These are phyloP conservation scores for Hsuehochloa calcarea DNA, from an alignment of 176 grass and related monocot genomes.

Conservation along the genomic window DNA sequence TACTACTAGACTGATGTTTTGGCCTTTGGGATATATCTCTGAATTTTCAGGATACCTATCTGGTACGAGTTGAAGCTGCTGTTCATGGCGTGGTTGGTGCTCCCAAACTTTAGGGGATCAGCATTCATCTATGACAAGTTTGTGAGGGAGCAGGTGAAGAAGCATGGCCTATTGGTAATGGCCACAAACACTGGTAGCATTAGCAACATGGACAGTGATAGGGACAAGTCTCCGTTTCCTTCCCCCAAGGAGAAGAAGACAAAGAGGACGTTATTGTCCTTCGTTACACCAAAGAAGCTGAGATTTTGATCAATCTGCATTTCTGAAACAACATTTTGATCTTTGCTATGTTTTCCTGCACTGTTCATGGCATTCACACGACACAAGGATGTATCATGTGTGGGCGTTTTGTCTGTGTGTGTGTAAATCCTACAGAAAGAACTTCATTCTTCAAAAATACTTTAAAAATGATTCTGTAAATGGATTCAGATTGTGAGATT, in stretches of 20 bases:
- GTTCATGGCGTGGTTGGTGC: conserved; percentile 68
- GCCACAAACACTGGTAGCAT: neutral
- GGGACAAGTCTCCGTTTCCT: conserved; percentile 1
- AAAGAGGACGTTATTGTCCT: conserved; percentile 36
- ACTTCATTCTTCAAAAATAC: too few species aligned
- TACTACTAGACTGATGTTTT: neutral
- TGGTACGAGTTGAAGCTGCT: conserved; percentile 79
- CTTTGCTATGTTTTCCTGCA: neutral
- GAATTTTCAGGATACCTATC: conserved; percentile 53
- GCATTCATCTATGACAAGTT: conserved; percentile 77
- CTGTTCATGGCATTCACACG: neutral
- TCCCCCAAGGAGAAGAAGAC: conserved; percentile 26
- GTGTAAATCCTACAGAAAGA: too few species aligned
- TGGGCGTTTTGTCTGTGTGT: too few species aligned
- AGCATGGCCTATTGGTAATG: conserved; percentile 19
- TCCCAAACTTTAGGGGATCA: conserved; percentile 76
- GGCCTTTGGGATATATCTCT: neutral
- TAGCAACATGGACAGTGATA: neutral
- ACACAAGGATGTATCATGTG: too few species aligned
- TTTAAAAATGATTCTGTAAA: too few species aligned
- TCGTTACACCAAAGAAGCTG: conserved; percentile 38
- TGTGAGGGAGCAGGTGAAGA: conserved; percentile 66
- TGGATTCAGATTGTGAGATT: too few species aligned
- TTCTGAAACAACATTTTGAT: neutral
- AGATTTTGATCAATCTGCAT: neutral